Evolutionary conservation across 1,139 yeast genomes (phyloP).

Genomic region (Casaregolazyma suthepensis): DNA sequence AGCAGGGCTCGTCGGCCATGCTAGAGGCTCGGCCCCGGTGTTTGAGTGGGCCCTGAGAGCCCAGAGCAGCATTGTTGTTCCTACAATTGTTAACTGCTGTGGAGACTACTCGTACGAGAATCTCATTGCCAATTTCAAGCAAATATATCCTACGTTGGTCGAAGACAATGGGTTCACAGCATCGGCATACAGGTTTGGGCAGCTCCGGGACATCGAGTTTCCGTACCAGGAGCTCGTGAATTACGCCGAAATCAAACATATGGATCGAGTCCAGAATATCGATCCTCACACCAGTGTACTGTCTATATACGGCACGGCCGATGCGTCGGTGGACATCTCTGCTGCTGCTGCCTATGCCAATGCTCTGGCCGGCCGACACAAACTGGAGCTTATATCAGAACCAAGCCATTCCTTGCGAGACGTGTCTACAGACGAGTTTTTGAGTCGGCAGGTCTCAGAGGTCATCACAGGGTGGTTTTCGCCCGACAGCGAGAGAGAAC

Average conservation of each 20-base stretch:
- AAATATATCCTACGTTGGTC: conserved; percentile 34
- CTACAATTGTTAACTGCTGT: conserved; percentile 65
- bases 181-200: conserved; percentile 48
- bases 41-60: conserved; percentile 62
- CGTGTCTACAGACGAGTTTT: conserved; percentile 44
- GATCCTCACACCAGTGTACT: conserved; percentile 46
- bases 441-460: conserved; percentile 50
- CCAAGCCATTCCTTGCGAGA: conserved; percentile 86
- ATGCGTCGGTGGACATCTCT: conserved; percentile 55
- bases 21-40: conserved; percentile 77
- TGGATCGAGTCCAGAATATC: conserved; percentile 40
- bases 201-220: conserved; percentile 36
- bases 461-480: conserved; percentile 48
- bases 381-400: conserved; percentile 49
- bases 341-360: conserved; percentile 60
- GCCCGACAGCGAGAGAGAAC: conserved; percentile 43
- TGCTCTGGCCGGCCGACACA: conserved; percentile 50
- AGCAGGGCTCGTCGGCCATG: conserved; percentile 58
- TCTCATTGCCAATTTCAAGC: conserved; percentile 33
- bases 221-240: conserved; percentile 48
- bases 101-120: conserved; percentile 45
- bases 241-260: conserved; percentile 47
- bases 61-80: conserved; percentile 39
- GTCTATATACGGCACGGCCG: conserved; percentile 67
- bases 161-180: conserved; percentile 36